Conservation (phyloP, 371 early-diverging fungal genomes). For the Mortierella sp. region DNA sequence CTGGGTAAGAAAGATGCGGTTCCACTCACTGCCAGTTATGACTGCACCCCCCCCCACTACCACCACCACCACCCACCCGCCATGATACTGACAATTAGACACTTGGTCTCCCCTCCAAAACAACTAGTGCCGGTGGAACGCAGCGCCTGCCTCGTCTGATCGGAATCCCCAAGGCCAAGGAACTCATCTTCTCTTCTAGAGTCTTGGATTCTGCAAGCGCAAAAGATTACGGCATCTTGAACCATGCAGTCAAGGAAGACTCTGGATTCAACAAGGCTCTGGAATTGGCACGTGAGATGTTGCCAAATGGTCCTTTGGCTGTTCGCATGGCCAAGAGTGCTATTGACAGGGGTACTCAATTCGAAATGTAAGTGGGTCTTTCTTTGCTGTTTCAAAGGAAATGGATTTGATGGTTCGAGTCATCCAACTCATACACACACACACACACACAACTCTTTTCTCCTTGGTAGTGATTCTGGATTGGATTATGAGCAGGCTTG, state of each 20-base stretch:
- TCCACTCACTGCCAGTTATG: too few relatives aligned
- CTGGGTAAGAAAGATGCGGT: slow-evolving; percentile 74
- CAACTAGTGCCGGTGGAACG: slow-evolving; percentile 92
- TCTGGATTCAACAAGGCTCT: slow-evolving; percentile 81
- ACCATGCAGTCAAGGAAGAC: slow-evolving; percentile 75
- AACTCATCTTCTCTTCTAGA: slow-evolving; percentile 89
- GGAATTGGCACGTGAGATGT: slow-evolving; percentile 82
- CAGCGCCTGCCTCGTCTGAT: slow-evolving; percentile 91
- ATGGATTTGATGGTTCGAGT: too few relatives aligned
- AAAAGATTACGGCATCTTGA: slow-evolving; percentile 78
- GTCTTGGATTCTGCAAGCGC: slow-evolving; percentile 76
- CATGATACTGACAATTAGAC: too few relatives aligned
- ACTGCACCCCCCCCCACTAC: too few relatives aligned
- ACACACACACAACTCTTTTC: background rate
- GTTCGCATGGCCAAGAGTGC: slow-evolving; percentile 69
- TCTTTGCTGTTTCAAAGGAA: too few relatives aligned
- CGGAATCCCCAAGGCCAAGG: slow-evolving; percentile 91
- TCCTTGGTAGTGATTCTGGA: slow-evolving; percentile 73
- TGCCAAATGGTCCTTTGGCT: slow-evolving; percentile 90
- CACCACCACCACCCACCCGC: too few relatives aligned
- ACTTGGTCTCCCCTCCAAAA: background rate
- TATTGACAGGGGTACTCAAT: slow-evolving; percentile 73
- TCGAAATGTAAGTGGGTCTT: slow-evolving; percentile 87
- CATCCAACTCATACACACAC: too few relatives aligned
- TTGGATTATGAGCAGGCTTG: slow-evolving; percentile 94